These are phyloP conservation scores for Mycena metata DNA, from an alignment of 768 basidiomycete genomes.

Conservation along the genomic window DNA sequence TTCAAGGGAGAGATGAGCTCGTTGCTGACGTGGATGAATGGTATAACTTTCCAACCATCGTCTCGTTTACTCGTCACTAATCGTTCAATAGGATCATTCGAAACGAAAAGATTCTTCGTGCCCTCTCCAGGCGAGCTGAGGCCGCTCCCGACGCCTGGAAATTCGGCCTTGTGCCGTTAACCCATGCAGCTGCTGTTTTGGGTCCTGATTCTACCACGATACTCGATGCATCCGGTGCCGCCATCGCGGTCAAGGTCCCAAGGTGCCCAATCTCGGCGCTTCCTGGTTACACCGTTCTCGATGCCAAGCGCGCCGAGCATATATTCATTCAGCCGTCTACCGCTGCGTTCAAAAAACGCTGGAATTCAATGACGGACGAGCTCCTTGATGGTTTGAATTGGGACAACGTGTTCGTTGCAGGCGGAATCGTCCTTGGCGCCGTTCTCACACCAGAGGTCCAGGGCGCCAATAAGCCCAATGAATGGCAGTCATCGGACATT, in stretches of 20 bases:
- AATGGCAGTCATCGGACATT: constrained; percentile 38
- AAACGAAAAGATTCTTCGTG: constrained; percentile 33
- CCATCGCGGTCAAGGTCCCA: constrained; percentile 12
- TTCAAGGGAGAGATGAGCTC: constrained; percentile 32
- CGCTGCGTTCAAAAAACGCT: constrained; percentile 29
- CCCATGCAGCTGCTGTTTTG: constrained; percentile 19
- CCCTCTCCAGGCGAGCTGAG: constrained; percentile 23
- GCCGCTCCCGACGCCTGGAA: constrained; percentile 18
- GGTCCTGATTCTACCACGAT: background rate
- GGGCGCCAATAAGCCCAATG: constrained; percentile 12
- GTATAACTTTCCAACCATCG: background rate
- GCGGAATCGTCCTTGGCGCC: constrained; percentile 34
- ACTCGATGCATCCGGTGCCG: background rate
- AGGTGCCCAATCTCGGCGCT: constrained; percentile 17
- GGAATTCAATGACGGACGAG: constrained; percentile 31
- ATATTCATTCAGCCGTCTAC: constrained; percentile 31
- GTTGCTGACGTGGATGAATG: constrained; percentile 38
- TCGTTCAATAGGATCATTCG: constrained; percentile 32
- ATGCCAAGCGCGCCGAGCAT: constrained; percentile 13
- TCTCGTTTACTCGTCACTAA: background rate
- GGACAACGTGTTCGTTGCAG: constrained; percentile 38
- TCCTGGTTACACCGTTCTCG: constrained; percentile 34
- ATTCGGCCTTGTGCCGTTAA: constrained; percentile 29
- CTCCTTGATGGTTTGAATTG: constrained; percentile 35
- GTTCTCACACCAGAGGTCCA: constrained; percentile 32